These are phyloP conservation scores for Penicillium sp. DNA, from an alignment of 2,329 filamentous ascomycete genomes.

Conservation along the genomic window DNA sequence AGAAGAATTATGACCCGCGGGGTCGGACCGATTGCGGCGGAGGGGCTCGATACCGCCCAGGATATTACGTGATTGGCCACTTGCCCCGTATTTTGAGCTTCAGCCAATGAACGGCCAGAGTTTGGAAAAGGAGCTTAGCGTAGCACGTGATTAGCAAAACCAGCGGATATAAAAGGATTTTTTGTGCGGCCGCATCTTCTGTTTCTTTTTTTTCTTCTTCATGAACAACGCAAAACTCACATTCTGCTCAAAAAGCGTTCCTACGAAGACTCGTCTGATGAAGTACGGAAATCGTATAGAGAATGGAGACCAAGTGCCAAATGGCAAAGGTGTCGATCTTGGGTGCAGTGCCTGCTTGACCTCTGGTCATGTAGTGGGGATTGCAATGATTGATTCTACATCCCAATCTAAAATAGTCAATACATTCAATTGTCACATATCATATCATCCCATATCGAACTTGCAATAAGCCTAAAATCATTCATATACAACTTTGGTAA, in stretches of 20 bases:
- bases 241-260: slow-evolving; percentile 57
- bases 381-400: slow-evolving; percentile 60
- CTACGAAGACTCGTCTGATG: slow-evolving; percentile 53
- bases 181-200: slow-evolving; percentile 18
- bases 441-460: slow-evolving; percentile 1
- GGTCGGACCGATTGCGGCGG: slow-evolving; percentile 28
- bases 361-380: slow-evolving; percentile 48
- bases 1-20: slow-evolving; percentile 24
- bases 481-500: too few relatives aligned
- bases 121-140: neutral
- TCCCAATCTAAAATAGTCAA: slow-evolving; percentile 1
- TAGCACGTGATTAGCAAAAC: slow-evolving; percentile 18
- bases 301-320: slow-evolving; percentile 51
- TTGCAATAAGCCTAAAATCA: too few relatives aligned
- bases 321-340: slow-evolving; percentile 49
- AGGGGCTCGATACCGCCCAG: slow-evolving; percentile 4
- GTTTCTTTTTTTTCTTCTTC: slow-evolving; percentile 39
- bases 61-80: slow-evolving; percentile 10
- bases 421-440: slow-evolving; percentile 3
- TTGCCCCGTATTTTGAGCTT: neutral
- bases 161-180: slow-evolving; percentile 16
- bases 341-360: slow-evolving; percentile 55
- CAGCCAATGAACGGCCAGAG: neutral
- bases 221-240: slow-evolving; percentile 57
- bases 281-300: slow-evolving; percentile 57